Percentiles rank a stretch among this genome's conserved stretches.
These are phyloP conservation scores for Aaosphaeria pasadenensis DNA, from an alignment of 2,329 filamentous ascomycete species.

Conservation along the genomic window DNA sequence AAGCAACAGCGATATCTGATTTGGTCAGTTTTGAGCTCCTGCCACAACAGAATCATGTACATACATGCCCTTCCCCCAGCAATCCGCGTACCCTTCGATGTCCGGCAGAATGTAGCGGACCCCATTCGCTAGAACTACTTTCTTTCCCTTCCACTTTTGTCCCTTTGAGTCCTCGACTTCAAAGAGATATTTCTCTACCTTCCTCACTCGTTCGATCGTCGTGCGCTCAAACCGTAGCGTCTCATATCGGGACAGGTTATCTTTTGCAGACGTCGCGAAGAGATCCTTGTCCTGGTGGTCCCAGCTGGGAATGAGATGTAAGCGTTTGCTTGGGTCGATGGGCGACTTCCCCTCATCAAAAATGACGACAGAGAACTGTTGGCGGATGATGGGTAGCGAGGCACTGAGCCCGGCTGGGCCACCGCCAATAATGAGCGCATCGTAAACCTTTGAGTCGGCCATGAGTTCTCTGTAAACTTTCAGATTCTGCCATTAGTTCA, in stretches of 20 bases:
- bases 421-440: constrained; percentile 23
- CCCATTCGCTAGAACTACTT: constrained; percentile 54
- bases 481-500: too few relatives aligned
- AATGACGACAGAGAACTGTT: constrained; percentile 36
- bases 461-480: too few relatives aligned
- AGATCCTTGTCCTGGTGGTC: too few relatives aligned
- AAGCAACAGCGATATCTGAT: constrained; percentile 56
- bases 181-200: constrained; percentile 20
- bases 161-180: constrained; percentile 39
- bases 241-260: too few relatives aligned
- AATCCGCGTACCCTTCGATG: constrained; percentile 42
- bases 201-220: too few relatives aligned
- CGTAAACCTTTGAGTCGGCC: too few relatives aligned
- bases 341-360: constrained; percentile 28
- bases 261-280: too few relatives aligned
- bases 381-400: constrained; percentile 33
- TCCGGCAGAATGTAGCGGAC: constrained; percentile 48
- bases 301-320: too few relatives aligned
- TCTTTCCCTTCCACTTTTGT: constrained; percentile 45
- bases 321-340: too few relatives aligned
- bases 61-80: constrained; percentile 4
- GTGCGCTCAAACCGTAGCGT: too few relatives aligned
- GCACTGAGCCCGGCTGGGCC: constrained; percentile 43
- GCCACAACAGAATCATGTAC: not conserved
- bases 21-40: not conserved